Evolutionary conservation across 495 filamentous ascomycete species (phyloP), one percentile per base, ranked within the genome.

Genomic region (Penicillium herquei): DNA sequence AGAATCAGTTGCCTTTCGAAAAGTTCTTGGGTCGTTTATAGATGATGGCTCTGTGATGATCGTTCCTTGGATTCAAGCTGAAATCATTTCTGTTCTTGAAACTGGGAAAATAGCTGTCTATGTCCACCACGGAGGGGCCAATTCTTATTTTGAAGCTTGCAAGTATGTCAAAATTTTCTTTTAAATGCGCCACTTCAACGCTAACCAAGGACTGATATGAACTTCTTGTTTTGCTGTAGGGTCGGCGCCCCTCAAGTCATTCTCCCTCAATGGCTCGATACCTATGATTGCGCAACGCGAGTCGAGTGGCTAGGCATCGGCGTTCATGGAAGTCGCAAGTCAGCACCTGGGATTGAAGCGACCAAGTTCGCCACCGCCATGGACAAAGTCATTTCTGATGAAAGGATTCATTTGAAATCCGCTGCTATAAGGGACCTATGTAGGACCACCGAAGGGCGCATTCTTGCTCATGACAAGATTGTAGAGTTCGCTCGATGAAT

Each of bases 61-160:
- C 8, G 60, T 63, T 12, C 44, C 70, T 21, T 83, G 80, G 80
- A 68, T 81, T 12, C 49, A 75, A 30, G 71, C 75, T 1, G 75
- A 81, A 39, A 78, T 78, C 11, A 66, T 76, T 39, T 66, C 77
- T 0, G 59, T 82, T 43, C 58, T 83, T 11, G 58, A 76, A 51
- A 76, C 66, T 0, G 77, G 77, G 0, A 58, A 75, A 32, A 70
- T 82, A n/a, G 61, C 76, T 17, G 70, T 70, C 16, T 76, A 71
- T 30, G 77, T 82, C 5, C 78, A 81, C 50, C 80, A 83, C 56
- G 80, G 80, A 5, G 79, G 80, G 18, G 70, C 77, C 0, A 80
- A 80, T 37, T 79, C 73, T n/a, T 83, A 72, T 46, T 76, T 78
- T 51, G 80, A 83, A 55, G 78, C 76, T 2, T 70, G 80, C 43